Base-by-base conservation (phyloP, 179 eudicot genomes). In the Spergularia azorica region DNA sequence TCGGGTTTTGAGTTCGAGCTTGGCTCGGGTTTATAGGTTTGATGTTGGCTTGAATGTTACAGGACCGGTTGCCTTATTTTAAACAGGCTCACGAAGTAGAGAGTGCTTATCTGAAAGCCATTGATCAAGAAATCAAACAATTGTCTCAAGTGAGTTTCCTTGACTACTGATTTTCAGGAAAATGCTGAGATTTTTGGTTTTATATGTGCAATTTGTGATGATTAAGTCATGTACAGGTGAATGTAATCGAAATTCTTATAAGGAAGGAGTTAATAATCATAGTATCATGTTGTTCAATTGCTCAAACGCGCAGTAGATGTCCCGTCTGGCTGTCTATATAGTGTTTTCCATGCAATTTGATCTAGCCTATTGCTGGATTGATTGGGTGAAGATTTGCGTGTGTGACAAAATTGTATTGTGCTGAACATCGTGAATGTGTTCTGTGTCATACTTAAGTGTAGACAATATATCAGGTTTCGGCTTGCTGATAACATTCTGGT, bases 41-140 rank as follows among this genome's bases (percentile, higher is more conserved):
- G 38, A 41, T 12, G 36, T 39, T 63, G 76, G 32, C 62, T 63
- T 57, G 71, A 43, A 20, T 54, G 58, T 64, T 63, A 32, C 77
- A 92, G 97, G 95, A 89, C 80, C 82, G 67, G 80, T 74, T 8
- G 32, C 87, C 85, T 6, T 90, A 83, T 57, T 15, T 79, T 14
- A 55, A 68, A 59, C 63, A 79, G 67, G 89, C 92, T 68, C 76
- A 75, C 9, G 84, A 72, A 69, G 85, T 89, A 72, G 84, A 92
- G 16, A 77, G 74, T 2, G 84, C 74, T 56, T 87, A 91, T 65
- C 43, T 15, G 16, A 67, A 81, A 67, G 65, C 58, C 72, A 48
- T 91, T 75, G 78, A 79, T 41, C 62, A 75, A 73, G 92, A 91
- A 81, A 88, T 76, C 18, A 76, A 78, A 26, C 74, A 75, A 41